phyloP scores from a whole-genome alignment of 129 eudicot genomes.

The Centella asiatica region DNA sequence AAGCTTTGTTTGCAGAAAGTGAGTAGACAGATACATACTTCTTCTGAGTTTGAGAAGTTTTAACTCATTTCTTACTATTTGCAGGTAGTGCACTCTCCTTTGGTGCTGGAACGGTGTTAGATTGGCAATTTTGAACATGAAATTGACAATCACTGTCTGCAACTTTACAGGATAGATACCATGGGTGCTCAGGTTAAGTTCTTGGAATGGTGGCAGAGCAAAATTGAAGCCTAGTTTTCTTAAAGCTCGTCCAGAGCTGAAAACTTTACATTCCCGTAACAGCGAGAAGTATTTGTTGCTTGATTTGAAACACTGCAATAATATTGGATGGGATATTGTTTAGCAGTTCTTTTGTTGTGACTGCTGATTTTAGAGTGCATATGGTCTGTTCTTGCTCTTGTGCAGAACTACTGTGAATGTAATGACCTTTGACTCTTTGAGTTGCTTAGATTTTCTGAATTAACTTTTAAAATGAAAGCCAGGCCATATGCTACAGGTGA shows the following conservation, averaged over 20 bases:
- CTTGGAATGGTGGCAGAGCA: constrained; percentile 72
- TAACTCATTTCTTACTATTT: neutral
- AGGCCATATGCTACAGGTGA: too few species aligned
- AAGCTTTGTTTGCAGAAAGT: too few species aligned
- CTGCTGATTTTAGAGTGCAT: neutral
- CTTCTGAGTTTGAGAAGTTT: too few species aligned
- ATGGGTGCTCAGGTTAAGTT: constrained; percentile 69
- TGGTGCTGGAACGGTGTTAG: constrained; percentile 68
- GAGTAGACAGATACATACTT: neutral
- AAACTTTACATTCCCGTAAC: neutral
- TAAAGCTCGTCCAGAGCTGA: too few species aligned
- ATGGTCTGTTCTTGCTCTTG: neutral
- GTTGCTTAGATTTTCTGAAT: too few species aligned
- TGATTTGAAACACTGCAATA: neutral
- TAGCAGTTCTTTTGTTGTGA: neutral
- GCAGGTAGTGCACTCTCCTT: constrained; percentile 59
- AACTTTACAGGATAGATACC: constrained; percentile 58
- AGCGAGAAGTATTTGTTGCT: neutral
- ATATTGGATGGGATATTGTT: neutral
- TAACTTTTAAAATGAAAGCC: too few species aligned
- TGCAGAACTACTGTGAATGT: neutral
- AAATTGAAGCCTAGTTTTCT: constrained; percentile 25
- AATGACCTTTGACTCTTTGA: too few species aligned
- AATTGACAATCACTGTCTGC: constrained; percentile 57
- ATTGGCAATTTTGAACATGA: constrained; percentile 63